Evolutionary conservation across 2,329 filamentous ascomycete species (phyloP), one percentile per base, ranked within the genome.

Genomic region (Herpotrichia juniperi): DNA sequence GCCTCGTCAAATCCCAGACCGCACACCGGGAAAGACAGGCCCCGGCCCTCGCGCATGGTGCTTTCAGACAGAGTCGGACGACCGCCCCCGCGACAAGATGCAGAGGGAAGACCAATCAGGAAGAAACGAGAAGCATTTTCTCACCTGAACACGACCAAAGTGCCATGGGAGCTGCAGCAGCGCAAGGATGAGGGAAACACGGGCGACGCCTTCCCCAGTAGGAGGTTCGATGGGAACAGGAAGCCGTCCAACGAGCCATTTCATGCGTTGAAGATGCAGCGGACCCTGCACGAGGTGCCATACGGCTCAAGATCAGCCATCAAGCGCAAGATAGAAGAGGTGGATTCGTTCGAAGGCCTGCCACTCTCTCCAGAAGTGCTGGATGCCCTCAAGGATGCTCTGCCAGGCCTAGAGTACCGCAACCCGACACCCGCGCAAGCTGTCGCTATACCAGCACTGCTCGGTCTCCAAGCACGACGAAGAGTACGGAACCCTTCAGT

Each of bases 181-280:
- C 54, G 54, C 22, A 47, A 31, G 47, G 39, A 46, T 42, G 52
- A 35, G 50, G 50, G 40, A 54, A 52, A 49, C 46, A 10, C 48
- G 28, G 6, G 63, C 49, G 43, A 44, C 16, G 19, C 16, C 21
- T 50, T 46, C 24, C 48, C 40, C 8, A 54, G 59, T 14, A 8
- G 42, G 21, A 19, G 40, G n/a, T 10, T 25, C 42, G 54, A 60
- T 28, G 61, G 59, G 35, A 68, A 62, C 51, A 53, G 62, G 47
- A 57, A 61, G 42, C 53, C 56, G 73, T 77, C 52, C 32, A 78
- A 79, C 19, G 78, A 81, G 43, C 75, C 83, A 7, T 89, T 84
- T 74, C 93, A 96, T 71, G 93, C 93, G 4, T 80, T 97, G 73
- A 96, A 96, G 77, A 97, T 97, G 93, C 93, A 97, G 71, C 86